Percentiles rank a stretch among this genome's conserved stretches.
phyloP scores from a whole-genome alignment of 257 asterid species.

The Gentiana macrophylla region DNA sequence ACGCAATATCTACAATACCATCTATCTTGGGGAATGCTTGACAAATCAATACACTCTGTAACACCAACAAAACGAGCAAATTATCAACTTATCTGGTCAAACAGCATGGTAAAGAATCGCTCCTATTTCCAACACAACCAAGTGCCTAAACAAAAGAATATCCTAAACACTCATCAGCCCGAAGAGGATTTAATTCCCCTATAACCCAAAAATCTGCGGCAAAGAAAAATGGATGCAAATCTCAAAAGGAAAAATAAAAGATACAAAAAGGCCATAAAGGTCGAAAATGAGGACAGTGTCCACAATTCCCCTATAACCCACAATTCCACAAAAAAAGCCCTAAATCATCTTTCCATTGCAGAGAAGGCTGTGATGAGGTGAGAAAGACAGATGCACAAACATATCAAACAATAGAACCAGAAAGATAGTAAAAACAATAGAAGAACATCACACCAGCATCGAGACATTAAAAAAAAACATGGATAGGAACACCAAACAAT shows the following conservation, averaged over 20 bases:
- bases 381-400: too few relatives aligned
- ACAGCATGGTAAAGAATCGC: too few relatives aligned
- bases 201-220: not conserved
- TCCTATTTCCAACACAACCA: not conserved
- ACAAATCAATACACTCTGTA: constrained; percentile 61
- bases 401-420: too few relatives aligned
- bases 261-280: too few relatives aligned
- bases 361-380: too few relatives aligned
- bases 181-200: too few relatives aligned
- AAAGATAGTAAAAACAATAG: not conserved
- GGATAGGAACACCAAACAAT: not conserved
- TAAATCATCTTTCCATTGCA: too few relatives aligned
- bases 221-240: not conserved
- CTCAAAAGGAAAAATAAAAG: too few relatives aligned
- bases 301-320: too few relatives aligned
- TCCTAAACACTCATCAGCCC: not conserved
- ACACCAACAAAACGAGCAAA: not conserved
- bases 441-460: not conserved
- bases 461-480: not conserved
- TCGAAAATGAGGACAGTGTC: too few relatives aligned
- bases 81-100: constrained; percentile 1
- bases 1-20: constrained; percentile 75
- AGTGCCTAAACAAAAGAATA: not conserved
- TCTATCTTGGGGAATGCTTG: constrained; percentile 39
- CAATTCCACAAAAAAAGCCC: too few relatives aligned